phyloP scores from a whole-genome alignment of 805 yeast genomes.

The Myxozyma melibiosi region DNA sequence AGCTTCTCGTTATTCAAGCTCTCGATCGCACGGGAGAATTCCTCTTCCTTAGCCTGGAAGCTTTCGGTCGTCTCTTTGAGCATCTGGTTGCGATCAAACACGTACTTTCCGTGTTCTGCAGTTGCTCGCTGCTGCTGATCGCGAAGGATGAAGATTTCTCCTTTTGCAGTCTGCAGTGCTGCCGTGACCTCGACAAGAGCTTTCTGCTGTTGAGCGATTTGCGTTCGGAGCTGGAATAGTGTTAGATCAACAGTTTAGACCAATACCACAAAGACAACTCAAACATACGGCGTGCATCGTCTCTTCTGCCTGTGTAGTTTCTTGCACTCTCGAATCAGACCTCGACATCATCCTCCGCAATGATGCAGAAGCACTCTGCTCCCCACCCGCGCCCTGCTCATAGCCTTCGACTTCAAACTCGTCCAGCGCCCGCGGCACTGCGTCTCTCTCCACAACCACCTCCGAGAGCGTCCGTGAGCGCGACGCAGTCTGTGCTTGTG shows the following conservation, averaged over 20 bases:
- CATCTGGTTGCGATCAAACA: slow-evolving; percentile 35
- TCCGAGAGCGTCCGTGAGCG: no score
- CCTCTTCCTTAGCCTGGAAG: slow-evolving; percentile 45
- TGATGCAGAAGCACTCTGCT: no score
- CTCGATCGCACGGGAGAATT: slow-evolving; percentile 48
- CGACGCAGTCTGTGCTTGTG: no score
- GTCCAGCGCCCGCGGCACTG: no score
- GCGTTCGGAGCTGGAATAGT: slow-evolving; percentile 10
- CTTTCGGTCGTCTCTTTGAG: slow-evolving; percentile 36
- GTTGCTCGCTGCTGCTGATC: slow-evolving; percentile 55
- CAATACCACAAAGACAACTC: no score
- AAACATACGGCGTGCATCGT: background rate
- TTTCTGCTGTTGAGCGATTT: slow-evolving; percentile 19
- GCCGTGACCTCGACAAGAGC: slow-evolving; percentile 38
- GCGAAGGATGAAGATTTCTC: slow-evolving; percentile 79
- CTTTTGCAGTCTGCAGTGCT: slow-evolving; percentile 59
- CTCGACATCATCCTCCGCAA: no score
- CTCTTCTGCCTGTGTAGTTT: no score
- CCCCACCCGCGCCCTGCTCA: no score
- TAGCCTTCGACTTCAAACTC: no score
- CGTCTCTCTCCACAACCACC: no score
- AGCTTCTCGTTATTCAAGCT: slow-evolving; percentile 57
- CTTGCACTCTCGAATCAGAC: no score
- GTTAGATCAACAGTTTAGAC: no score
- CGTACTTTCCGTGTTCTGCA: slow-evolving; percentile 37